phyloP scores from a whole-genome alignment of 2,329 filamentous ascomycete species.

The Ceratocystis variospora region DNA sequence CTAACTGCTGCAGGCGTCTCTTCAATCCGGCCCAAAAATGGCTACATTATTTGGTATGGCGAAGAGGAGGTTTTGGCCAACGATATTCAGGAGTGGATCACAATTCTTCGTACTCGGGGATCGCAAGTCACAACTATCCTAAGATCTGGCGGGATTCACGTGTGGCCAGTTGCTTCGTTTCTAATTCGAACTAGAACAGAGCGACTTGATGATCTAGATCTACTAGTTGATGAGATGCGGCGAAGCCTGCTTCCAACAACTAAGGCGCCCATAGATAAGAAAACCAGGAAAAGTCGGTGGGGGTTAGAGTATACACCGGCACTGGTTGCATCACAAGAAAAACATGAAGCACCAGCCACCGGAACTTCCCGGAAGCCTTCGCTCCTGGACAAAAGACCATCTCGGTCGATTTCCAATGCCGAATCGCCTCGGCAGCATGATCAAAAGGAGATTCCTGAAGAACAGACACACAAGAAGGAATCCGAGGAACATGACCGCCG shows the following conservation, averaged over 20 bases:
- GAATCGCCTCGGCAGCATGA: not conserved
- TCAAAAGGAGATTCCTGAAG: not conserved
- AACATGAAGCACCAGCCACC: not conserved
- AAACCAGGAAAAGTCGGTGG: constrained; percentile 4
- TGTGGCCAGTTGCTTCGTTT: constrained; percentile 63
- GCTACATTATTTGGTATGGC: constrained; percentile 59
- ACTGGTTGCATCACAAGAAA: not conserved
- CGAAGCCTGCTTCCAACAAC: constrained; percentile 7
- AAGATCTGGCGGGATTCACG: constrained; percentile 58
- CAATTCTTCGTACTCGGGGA: constrained; percentile 23
- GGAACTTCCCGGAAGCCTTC: not conserved
- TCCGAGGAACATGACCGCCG: not conserved
- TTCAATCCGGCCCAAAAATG: constrained; percentile 37
- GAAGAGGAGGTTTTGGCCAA: constrained; percentile 64
- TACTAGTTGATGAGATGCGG: constrained; percentile 28
- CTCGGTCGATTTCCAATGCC: not conserved
- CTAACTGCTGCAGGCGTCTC: constrained; percentile 8
- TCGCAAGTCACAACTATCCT: constrained; percentile 43
- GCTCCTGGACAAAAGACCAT: not conserved
- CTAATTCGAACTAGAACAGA: constrained; percentile 37
- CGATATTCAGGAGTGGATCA: constrained; percentile 48
- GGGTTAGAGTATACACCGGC: not conserved
- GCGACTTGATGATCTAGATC: constrained; percentile 39
- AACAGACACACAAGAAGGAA: not conserved
- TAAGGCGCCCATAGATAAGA: constrained; percentile 1